Evolutionary conservation across 148 eudicot species (phyloP).

Genomic region (Silene conica): DNA sequence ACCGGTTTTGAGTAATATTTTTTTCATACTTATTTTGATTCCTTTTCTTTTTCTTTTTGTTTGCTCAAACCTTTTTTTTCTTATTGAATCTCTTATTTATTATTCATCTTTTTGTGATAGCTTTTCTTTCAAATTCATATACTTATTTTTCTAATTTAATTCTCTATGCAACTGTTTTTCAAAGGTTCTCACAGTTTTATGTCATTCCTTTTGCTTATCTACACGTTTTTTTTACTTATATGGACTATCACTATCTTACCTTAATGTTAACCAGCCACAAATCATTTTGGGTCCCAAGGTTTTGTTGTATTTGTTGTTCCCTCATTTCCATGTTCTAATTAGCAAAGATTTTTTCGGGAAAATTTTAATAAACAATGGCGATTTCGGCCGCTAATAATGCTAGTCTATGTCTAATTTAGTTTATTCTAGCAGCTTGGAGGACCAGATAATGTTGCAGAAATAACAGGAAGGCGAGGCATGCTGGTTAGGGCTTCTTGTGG

Average conservation of each 20-base stretch:
- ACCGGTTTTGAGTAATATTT: background rate
- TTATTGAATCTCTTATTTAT: background rate
- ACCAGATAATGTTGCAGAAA: conserved; percentile 94
- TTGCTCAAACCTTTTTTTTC: background rate
- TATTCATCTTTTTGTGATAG: background rate
- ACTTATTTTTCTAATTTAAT: no score
- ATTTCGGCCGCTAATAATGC: background rate
- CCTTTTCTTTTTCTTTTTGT: background rate
- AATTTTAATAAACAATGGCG: background rate
- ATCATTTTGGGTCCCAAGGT: background rate
- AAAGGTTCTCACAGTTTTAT: no score
- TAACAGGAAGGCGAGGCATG: conserved; percentile 94
- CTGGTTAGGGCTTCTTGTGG: conserved; percentile 84
- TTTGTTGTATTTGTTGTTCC: background rate
- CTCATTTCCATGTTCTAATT: background rate
- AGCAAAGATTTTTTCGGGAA: no score
- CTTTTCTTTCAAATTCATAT: background rate
- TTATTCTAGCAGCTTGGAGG: conserved; percentile 78
- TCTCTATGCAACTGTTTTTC: background rate
- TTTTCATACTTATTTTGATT: no score
- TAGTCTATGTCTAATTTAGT: background rate
- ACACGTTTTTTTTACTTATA: no score
- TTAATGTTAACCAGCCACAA: background rate
- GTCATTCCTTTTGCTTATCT: background rate
- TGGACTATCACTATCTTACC: background rate